These are phyloP conservation scores for Dalbergia cultrata DNA, from an alignment of 306 rosid genomes.

Conservation along the genomic window DNA sequence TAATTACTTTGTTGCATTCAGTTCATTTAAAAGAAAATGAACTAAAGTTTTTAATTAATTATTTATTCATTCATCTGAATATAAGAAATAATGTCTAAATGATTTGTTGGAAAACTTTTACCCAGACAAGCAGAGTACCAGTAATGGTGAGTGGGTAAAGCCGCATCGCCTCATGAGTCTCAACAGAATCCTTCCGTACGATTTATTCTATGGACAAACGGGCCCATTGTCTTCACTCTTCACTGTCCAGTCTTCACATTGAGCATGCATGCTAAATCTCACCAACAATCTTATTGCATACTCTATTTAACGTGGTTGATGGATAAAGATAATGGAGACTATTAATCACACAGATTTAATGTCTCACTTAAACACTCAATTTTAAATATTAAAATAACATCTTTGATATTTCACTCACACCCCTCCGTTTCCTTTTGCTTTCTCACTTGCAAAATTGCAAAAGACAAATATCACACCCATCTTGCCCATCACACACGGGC, in stretches of 20 bases:
- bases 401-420: not conserved
- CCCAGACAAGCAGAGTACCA: not conserved
- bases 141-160: not conserved
- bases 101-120: too few relatives aligned
- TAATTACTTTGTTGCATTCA: too few relatives aligned
- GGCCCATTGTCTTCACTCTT: not conserved
- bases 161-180: too few relatives aligned
- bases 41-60: not conserved
- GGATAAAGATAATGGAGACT: too few relatives aligned
- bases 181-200: constrained; percentile 10
- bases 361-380: too few relatives aligned
- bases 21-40: too few relatives aligned
- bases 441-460: constrained; percentile 8
- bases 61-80: not conserved
- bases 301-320: too few relatives aligned
- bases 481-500: not conserved
- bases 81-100: too few relatives aligned
- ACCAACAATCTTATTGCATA: too few relatives aligned
- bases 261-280: not conserved
- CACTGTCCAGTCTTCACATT: not conserved
- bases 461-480: constrained; percentile 30
- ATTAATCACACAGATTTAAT: too few relatives aligned
- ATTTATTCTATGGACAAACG: not conserved
- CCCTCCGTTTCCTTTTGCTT: not conserved
- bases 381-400: too few relatives aligned